Conservation (phyloP, 805 yeast genomes). For the Starmerella stigmatis region DNA sequence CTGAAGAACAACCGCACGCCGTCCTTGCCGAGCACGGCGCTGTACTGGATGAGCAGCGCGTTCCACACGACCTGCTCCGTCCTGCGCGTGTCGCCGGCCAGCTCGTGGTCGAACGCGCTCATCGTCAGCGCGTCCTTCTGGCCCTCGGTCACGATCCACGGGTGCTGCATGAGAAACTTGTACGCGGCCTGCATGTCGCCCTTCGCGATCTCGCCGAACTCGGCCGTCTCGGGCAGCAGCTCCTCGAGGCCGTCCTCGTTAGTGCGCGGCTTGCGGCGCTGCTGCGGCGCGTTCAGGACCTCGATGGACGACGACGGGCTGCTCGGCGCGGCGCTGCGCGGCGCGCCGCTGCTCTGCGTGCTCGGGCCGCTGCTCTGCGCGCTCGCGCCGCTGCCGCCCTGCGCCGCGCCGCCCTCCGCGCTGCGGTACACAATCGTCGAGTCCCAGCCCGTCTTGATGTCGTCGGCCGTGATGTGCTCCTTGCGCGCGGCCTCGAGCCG, state of each 20-base stretch:
- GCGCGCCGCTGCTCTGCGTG: slow-evolving; percentile 16
- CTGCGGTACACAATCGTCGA: slow-evolving; percentile 55
- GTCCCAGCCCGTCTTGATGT: slow-evolving; percentile 85
- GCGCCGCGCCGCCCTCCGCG: background rate
- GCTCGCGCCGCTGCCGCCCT: slow-evolving; percentile 2
- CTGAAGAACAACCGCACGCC: slow-evolving; percentile 59
- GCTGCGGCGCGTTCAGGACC: slow-evolving; percentile 27
- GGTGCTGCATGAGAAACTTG: slow-evolving; percentile 43
- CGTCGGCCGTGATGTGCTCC: slow-evolving; percentile 75
- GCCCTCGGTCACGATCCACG: slow-evolving; percentile 61
- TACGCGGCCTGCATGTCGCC: slow-evolving; percentile 43
- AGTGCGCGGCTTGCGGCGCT: slow-evolving; percentile 16
- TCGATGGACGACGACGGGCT: no score
- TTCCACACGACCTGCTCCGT: slow-evolving; percentile 68
- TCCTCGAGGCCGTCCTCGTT: slow-evolving; percentile 26
- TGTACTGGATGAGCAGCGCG: slow-evolving; percentile 67
- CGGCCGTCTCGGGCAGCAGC: slow-evolving; percentile 52
- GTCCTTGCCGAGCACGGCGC: slow-evolving; percentile 34
- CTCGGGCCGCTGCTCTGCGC: slow-evolving; percentile 14
- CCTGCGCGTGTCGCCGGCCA: slow-evolving; percentile 44
- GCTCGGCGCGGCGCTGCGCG: no score
- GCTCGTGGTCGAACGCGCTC: slow-evolving; percentile 80
- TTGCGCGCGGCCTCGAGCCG: slow-evolving; percentile 61
- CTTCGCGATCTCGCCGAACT: slow-evolving; percentile 49
- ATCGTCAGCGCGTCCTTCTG: slow-evolving; percentile 88